These are phyloP conservation scores for Tuber magnatum DNA, from an alignment of 495 filamentous ascomycete species.

Conservation along the genomic window DNA sequence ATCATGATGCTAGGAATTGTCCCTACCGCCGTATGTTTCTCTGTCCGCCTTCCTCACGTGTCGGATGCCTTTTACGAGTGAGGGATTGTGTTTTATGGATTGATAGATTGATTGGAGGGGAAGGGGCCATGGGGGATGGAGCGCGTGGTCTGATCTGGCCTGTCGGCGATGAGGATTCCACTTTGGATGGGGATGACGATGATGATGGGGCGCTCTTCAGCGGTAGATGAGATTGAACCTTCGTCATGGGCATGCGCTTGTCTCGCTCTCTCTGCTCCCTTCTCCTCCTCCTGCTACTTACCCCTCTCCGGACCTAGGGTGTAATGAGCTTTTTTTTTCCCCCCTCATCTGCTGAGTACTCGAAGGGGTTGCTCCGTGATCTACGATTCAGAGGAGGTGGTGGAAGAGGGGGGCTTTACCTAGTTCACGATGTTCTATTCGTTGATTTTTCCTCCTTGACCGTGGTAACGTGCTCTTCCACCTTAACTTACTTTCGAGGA, in stretches of 20 bases:
- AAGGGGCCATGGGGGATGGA: neutral
- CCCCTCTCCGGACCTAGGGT: neutral
- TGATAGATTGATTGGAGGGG: neutral
- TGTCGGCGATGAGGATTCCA: neutral
- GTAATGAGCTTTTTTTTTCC: neutral
- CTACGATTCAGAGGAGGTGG: neutral
- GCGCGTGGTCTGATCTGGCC: neutral
- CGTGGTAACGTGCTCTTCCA: neutral
- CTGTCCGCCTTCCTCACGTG: slow-evolving; percentile 1
- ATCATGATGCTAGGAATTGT: too few relatives aligned
- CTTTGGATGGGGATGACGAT: neutral
- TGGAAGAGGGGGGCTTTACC: neutral
- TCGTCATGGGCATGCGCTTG: neutral
- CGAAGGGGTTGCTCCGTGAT: neutral
- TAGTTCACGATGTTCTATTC: too few relatives aligned
- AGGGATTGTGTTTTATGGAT: neutral
- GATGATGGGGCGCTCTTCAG: neutral
- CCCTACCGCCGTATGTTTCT: too few relatives aligned
- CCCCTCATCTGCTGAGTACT: neutral
- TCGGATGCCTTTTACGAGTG: neutral
- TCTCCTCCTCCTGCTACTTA: too few relatives aligned
- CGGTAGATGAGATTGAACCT: neutral
- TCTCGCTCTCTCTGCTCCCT: too few relatives aligned
- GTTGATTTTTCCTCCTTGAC: neutral
- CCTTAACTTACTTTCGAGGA: neutral